phyloP scores from a whole-genome alignment of 352 stramenopile genomes.

The Phytophthora niederhauseri region DNA sequence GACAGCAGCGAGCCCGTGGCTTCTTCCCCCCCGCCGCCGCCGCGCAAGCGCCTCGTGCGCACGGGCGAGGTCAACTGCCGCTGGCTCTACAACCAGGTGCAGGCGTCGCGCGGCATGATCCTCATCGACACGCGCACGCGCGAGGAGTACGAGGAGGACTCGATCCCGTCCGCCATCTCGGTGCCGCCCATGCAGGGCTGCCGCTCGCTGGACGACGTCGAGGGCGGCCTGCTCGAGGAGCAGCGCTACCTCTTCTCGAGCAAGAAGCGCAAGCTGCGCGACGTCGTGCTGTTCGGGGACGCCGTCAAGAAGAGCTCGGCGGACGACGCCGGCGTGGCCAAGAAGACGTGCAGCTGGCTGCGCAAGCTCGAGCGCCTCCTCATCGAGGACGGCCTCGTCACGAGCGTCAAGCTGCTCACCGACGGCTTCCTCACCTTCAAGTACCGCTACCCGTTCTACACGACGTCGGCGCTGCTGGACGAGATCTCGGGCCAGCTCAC shows the following conservation, averaged over 20 bases:
- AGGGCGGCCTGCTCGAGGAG: slow-evolving; percentile 60
- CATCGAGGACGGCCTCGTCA: slow-evolving; percentile 76
- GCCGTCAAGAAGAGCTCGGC: slow-evolving; percentile 46
- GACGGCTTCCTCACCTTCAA: slow-evolving; percentile 89
- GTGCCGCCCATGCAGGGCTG: slow-evolving; percentile 61
- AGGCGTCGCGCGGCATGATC: slow-evolving; percentile 75
- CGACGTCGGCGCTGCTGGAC: slow-evolving; percentile 66
- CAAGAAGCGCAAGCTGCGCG: slow-evolving; percentile 80
- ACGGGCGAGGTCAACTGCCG: slow-evolving; percentile 74
- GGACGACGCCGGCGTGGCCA: slow-evolving; percentile 25
- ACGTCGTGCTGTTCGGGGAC: slow-evolving; percentile 84
- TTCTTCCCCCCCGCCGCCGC: slow-evolving; percentile 11
- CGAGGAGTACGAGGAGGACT: slow-evolving; percentile 68
- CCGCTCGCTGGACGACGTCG: slow-evolving; percentile 56
- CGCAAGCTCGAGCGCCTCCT: slow-evolving; percentile 67
- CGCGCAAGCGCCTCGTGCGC: slow-evolving; percentile 60
- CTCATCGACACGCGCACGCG: slow-evolving; percentile 71
- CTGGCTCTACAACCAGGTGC: slow-evolving; percentile 89
- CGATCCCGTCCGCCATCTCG: slow-evolving; percentile 77
- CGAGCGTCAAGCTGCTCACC: slow-evolving; percentile 71
- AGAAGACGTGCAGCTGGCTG: slow-evolving; percentile 47
- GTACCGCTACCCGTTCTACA: slow-evolving; percentile 89
- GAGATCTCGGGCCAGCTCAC: slow-evolving; percentile 65
- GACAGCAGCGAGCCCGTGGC: slow-evolving; percentile 26
- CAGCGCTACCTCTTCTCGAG: slow-evolving; percentile 71